Evolutionary conservation across 2,329 filamentous ascomycete genomes (phyloP), one percentile per base, ranked within the genome.

Genomic region (Botrytis porri): DNA sequence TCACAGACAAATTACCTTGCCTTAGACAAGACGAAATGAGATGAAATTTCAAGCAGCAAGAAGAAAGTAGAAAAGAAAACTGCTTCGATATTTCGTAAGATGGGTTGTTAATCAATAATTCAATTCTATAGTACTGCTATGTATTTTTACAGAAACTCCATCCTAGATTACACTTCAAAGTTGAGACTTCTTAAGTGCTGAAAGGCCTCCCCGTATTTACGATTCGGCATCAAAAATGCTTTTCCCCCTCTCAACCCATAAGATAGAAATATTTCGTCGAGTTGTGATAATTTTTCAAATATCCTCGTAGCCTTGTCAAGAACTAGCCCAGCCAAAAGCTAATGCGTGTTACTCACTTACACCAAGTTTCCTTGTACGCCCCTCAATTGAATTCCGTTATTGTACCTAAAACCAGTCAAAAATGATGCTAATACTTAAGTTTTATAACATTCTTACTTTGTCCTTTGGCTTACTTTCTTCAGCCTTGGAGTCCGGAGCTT

Each of bases 111-210:
- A 57, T 57, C 35, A 41, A 67, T 57, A n/a, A 20, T 71, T 69
- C 32, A 67, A 69, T 48, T 72, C 71, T 71, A 71, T 66, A 25
- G 43, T 66, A 41, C 64, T 32, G 39, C 35, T 70, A 67, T 69
- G 54, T 78, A 74, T 78, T 77, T 75, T 77, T 77, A 75, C 78
- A 79, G 75, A 77, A 75, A 78, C 75, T 76, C 74, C 75, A 74
- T 71, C 66, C 73, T 75, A 73, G 65, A 76, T 77, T 75, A 75
- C 74, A 70, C 43, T 74, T 75, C 61, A 74, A 51, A 29, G 51
- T 51, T 71, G 65, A 71, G 74, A 71, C 60, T 70, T 62, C 60
- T 70, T 62, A 72, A 64, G 74, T 71, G 71, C 41, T 62, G 69
- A 70, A 66, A 72, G 72, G 65, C 29, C 60, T 45, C 76, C 73